These are phyloP conservation scores for Canavalia ensiformis DNA, from an alignment of 306 rosid genomes.

Conservation along the genomic window DNA sequence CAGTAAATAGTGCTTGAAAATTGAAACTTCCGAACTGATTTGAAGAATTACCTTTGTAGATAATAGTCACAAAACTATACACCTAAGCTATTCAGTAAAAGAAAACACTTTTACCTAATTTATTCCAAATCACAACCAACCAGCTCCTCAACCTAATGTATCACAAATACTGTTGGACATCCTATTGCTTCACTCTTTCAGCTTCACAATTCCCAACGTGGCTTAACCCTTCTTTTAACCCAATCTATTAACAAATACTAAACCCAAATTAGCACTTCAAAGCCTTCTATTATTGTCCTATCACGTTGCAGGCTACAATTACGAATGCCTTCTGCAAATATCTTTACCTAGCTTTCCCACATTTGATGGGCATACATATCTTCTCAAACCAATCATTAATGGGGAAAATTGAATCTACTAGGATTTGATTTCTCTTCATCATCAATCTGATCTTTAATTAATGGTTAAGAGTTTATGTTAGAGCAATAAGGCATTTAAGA, in stretches of 20 bases:
- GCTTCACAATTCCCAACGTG: neutral
- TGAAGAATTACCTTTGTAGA: neutral
- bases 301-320: neutral
- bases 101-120: neutral
- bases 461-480: neutral
- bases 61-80: neutral
- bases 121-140: conserved; percentile 14
- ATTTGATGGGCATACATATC: neutral
- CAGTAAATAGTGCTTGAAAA: conserved; percentile 3
- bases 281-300: conserved; percentile 6
- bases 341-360: neutral
- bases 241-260: neutral
- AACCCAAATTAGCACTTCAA: conserved; percentile 9
- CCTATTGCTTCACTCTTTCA: conserved; percentile 4
- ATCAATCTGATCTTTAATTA: neutral
- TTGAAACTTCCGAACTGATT: neutral
- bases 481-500: neutral
- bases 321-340: conserved; percentile 1
- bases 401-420: neutral
- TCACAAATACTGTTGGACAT: neutral
- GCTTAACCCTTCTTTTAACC: conserved; percentile 27
- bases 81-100: neutral
- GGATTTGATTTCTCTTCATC: neutral
- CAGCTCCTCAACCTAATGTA: neutral
- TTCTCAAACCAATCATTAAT: neutral